Conservation (phyloP, 768 basidiomycete species). For the Sarcomyxa edulis region DNA sequence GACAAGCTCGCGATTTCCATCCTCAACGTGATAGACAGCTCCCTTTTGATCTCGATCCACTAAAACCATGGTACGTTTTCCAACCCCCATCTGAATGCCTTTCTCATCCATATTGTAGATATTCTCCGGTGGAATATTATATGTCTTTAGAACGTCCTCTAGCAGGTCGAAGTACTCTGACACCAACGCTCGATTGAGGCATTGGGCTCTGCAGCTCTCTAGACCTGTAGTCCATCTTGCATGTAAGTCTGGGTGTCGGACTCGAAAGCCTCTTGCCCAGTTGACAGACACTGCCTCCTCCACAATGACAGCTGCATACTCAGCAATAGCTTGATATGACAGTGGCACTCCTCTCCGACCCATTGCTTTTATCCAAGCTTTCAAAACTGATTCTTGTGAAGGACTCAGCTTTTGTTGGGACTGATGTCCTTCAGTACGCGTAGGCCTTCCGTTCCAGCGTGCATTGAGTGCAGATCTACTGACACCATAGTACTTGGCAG, state of each 20-base stretch:
- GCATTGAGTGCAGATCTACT: conserved; percentile 4
- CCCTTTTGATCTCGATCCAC: conserved; percentile 13
- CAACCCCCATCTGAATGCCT: conserved; percentile 13
- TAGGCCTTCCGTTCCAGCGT: neutral
- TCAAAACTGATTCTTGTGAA: conserved; percentile 14
- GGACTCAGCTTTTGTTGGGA: conserved; percentile 10
- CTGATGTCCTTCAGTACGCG: conserved; percentile 7
- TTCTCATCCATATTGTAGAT: conserved; percentile 33
- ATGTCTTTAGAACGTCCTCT: conserved; percentile 10
- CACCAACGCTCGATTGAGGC: conserved; percentile 14
- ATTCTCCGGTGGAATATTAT: conserved; percentile 23
- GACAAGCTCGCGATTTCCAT: conserved; percentile 34
- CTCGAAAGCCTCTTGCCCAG: conserved; percentile 13
- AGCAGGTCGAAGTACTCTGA: conserved; percentile 15
- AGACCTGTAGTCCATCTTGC: conserved; percentile 13
- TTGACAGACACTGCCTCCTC: conserved; percentile 6
- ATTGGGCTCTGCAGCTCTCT: conserved; percentile 17
- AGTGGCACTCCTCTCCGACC: conserved; percentile 14
- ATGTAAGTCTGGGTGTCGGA: conserved; percentile 17
- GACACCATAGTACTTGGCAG: conserved; percentile 7
- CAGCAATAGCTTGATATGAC: conserved; percentile 5
- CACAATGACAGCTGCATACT: conserved; percentile 11
- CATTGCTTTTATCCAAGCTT: conserved; percentile 15
- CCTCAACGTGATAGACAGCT: conserved; percentile 13
- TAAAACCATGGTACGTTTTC: conserved; percentile 4